These are phyloP conservation scores for Liquidambar formosana DNA, from an alignment of 164 flowering plant genomes.

Conservation along the genomic window DNA sequence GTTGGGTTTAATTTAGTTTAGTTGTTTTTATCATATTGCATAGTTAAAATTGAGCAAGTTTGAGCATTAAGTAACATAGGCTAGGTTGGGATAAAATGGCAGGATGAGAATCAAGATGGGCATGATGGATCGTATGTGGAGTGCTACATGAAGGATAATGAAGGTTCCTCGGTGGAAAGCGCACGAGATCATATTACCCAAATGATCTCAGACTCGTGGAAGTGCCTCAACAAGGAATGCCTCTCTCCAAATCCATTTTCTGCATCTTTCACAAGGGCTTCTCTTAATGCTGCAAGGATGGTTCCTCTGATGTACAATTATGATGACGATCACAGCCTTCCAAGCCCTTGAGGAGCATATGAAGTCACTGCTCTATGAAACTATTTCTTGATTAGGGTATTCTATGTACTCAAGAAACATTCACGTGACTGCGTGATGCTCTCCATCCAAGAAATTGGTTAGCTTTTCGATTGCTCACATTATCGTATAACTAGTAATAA, in stretches of 20 bases:
- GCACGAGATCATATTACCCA: constrained; percentile 26
- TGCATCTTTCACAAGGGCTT: constrained; percentile 29
- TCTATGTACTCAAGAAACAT: no score
- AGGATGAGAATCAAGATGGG: constrained; percentile 67
- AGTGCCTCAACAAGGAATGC: constrained; percentile 45
- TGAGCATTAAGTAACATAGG: no score
- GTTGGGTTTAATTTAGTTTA: no score
- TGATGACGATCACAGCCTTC: constrained; percentile 40
- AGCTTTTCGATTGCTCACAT: no score
- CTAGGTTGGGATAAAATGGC: neutral
- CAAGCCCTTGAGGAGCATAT: constrained; percentile 32
- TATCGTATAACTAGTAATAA: no score
- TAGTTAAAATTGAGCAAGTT: no score
- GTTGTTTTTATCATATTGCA: no score
- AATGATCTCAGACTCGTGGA: constrained; percentile 52
- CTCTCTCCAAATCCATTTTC: constrained; percentile 37
- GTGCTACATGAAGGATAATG: constrained; percentile 39
- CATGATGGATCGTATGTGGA: constrained; percentile 58
- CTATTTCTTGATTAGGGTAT: no score
- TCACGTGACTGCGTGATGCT: no score
- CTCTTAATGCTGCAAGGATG: constrained; percentile 53
- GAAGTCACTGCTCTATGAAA: constrained; percentile 20
- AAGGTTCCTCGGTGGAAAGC: constrained; percentile 12
- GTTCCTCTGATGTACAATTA: constrained; percentile 50
- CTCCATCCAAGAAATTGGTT: no score